Conservation (phyloP, 495 filamentous ascomycete genomes). For the Penicillium parvum region DNA sequence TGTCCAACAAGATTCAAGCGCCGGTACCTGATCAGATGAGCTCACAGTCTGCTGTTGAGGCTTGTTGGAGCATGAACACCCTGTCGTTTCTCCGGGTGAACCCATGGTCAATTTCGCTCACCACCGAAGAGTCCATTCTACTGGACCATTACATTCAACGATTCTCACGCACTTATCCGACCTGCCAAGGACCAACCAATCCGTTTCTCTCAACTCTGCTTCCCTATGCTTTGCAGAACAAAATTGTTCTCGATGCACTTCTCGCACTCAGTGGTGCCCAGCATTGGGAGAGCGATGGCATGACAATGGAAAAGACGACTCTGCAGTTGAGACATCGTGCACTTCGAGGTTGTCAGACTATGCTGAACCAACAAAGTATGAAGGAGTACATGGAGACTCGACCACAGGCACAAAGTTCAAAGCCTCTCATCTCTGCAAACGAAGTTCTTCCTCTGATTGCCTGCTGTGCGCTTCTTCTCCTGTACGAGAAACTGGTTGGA, state of each 20-base stretch:
- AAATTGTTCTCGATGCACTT: background rate
- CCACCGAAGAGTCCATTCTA: background rate
- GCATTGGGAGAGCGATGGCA: background rate
- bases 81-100: no score
- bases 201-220: conserved; percentile 7
- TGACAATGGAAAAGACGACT: background rate
- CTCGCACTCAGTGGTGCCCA: conserved; percentile 8
- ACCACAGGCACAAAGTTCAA: no score
- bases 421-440: no score
- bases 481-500: conserved; percentile 4
- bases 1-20: background rate
- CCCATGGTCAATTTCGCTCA: background rate
- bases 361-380: background rate
- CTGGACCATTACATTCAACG: conserved; percentile 4
- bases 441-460: background rate
- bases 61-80: no score
- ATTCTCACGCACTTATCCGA: conserved; percentile 8
- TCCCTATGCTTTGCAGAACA: conserved; percentile 1
- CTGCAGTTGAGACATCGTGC: conserved; percentile 2
- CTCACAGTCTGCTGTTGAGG: no score
- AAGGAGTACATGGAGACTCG: background rate
- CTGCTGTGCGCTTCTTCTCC: background rate
- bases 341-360: conserved; percentile 1
- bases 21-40: no score
- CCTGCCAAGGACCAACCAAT: background rate